Evolutionary conservation across 345 rosid genomes (phyloP).

Genomic region (Chamaenerion angustifolium): DNA sequence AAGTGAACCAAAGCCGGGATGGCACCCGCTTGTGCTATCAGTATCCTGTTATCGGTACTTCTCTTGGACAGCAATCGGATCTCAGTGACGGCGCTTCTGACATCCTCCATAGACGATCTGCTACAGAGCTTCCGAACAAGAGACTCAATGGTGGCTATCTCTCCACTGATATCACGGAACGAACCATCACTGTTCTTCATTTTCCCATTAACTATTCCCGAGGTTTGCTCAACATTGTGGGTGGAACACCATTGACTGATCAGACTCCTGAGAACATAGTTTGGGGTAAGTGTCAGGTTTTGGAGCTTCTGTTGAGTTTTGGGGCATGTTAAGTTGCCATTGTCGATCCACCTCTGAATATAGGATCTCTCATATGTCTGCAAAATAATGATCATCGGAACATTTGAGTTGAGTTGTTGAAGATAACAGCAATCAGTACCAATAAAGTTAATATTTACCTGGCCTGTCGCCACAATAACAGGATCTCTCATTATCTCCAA

Average conservation of each 20-base stretch:
- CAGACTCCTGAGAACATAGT: constrained; percentile 73
- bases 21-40: constrained; percentile 79
- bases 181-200: constrained; percentile 51
- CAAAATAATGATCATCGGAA: constrained; percentile 10
- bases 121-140: constrained; percentile 58
- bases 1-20: constrained; percentile 61
- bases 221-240: constrained; percentile 70
- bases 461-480: constrained; percentile 90
- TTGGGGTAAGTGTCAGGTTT: constrained; percentile 67
- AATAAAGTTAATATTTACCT: constrained; percentile 26
- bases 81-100: constrained; percentile 57
- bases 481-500: constrained; percentile 95
- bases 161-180: constrained; percentile 45
- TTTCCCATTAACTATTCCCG: constrained; percentile 40
- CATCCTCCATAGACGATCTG: constrained; percentile 29
- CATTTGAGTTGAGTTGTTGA: constrained; percentile 1
- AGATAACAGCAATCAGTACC: not conserved
- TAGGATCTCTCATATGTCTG: constrained; percentile 96
- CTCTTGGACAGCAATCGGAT: constrained; percentile 65
- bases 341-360: constrained; percentile 93
- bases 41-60: constrained; percentile 76
- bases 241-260: constrained; percentile 67
- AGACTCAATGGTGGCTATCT: constrained; percentile 54
- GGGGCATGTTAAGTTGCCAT: constrained; percentile 78
- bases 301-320: constrained; percentile 91